Evolutionary conservation across 23 red algal species (phyloP), one percentile per base, ranked within the genome.

Genomic region (Porphyridium purpureum): DNA sequence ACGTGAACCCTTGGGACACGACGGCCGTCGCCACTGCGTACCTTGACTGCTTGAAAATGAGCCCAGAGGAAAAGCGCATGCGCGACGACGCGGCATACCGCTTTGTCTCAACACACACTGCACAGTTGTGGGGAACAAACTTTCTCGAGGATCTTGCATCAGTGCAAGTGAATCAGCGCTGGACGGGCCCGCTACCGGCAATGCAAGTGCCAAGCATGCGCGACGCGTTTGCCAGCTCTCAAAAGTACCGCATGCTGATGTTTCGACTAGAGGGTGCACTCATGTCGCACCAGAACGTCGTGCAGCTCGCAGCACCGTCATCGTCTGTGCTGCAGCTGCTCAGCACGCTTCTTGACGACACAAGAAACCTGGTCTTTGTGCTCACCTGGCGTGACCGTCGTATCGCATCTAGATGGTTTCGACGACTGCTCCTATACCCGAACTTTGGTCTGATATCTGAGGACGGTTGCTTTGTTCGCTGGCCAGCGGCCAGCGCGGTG

Each of bases 1-100:
- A 73, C 40, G 70, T 94, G 1, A 94, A 94, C 55, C 87, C 87
- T 28, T 94, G 67, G 67, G 56, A 94, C 55, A 64, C 74, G 5
- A 77, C 83, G 56, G 55, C 56, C 4, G 56, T 62, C 38, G 61
- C 75, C 3, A n/a, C n/a, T n/a, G n/a, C n/a, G n/a, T n/a, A n/a
- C n/a, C n/a, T n/a, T n/a, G n/a, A n/a, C n/a, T n/a, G n/a, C n/a
- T 62, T 93, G 36, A 48, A 28, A 27, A 76, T 93, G 85, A 53
- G 44, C 27, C 55, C 57, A 27, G 42, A 50, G 24, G 67, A 74
- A 34, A 46, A 69, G n/a, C 30, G 32, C 21, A 24, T 75, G 32
- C 57, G 85, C 3, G 68, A 93, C 55, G 74, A 73, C 3, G 66
- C 75, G 19, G 85, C 85, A 7, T 93, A 75, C 61, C 21, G 52